These are phyloP conservation scores for Sugiyamaella paludigena DNA, from an alignment of 1,139 yeast species.

Conservation along the genomic window DNA sequence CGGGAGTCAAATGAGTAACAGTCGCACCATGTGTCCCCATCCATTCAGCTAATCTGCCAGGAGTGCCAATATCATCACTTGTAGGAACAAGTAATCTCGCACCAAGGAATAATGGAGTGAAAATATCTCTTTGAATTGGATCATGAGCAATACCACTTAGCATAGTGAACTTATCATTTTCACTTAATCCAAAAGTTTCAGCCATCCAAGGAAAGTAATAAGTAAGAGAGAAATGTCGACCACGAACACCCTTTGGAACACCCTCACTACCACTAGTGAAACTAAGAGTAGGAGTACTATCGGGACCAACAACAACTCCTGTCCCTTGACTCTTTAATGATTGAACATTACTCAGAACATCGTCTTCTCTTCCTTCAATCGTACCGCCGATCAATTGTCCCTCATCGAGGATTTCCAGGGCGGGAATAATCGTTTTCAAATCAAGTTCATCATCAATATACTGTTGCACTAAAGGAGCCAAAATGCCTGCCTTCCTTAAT, in stretches of 20 bases:
- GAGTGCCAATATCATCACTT: conserved; percentile 96
- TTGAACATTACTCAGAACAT: conserved; percentile 51
- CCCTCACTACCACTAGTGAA: conserved; percentile 99
- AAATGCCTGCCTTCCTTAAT: conserved; percentile 80
- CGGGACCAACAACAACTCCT: conserved; percentile 96
- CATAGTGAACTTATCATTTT: conserved; percentile 91
- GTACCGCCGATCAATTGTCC: conserved; percentile 70
- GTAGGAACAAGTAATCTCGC: conserved; percentile 93
- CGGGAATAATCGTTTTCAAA: conserved; percentile 68
- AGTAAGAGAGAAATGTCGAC: conserved; percentile 94
- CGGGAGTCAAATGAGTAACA: conserved; percentile 97
- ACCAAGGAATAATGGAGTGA: conserved; percentile 94
- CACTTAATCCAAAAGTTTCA: conserved; percentile 69
- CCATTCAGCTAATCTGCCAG: conserved; percentile 97
- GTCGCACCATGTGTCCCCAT: conserved; percentile 89
- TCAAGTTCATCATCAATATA: conserved; percentile 70
- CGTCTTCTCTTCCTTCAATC: conserved; percentile 38
- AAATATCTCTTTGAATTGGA: conserved; percentile 98
- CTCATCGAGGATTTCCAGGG: conserved; percentile 69
- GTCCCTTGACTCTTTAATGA: conserved; percentile 55
- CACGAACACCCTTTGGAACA: conserved; percentile 96
- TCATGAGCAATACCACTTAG: conserved; percentile 98
- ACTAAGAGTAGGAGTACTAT: conserved; percentile 91
- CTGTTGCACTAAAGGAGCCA: conserved; percentile 72
- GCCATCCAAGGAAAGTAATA: conserved; percentile 99